Evolutionary conservation across 306 rosid genomes (phyloP).

Genomic region (Mimosa bimucronata): DNA sequence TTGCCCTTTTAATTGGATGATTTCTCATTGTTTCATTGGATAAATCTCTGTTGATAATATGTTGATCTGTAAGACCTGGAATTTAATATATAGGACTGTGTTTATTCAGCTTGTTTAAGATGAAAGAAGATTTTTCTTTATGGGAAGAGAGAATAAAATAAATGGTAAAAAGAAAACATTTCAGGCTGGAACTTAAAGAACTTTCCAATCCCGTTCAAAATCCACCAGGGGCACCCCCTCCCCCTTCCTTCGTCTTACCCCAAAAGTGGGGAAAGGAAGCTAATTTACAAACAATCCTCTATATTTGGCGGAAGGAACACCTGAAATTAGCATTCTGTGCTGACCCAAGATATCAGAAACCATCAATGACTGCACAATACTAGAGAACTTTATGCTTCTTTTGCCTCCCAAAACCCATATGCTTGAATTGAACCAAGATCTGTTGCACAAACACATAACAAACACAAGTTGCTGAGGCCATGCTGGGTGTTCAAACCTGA

Average conservation of each 20-base stretch:
- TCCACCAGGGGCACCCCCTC: no score
- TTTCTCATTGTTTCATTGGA: neutral
- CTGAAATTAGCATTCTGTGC: neutral
- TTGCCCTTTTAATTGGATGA: neutral
- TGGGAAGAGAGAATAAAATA: neutral
- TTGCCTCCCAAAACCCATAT: neutral
- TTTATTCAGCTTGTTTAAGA: neutral
- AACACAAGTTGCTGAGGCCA: neutral
- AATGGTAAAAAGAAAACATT: neutral
- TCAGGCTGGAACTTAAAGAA: neutral
- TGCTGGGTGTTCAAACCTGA: neutral
- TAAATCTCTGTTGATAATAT: neutral
- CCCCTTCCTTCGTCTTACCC: no score
- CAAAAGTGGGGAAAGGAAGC: no score
- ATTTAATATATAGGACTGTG: neutral
- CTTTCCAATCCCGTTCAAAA: no score
- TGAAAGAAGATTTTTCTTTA: neutral
- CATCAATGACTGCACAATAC: no score
- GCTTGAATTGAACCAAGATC: neutral
- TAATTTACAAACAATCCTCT: no score
- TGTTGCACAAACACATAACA: neutral
- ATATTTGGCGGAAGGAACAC: no score
- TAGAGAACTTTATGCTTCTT: neutral
- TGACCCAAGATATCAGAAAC: neutral
- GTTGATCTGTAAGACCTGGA: neutral